Evolutionary conservation across 2,329 filamentous ascomycete genomes (phyloP), one percentile per base, ranked within the genome.

Genomic region (Apiospora sp.): DNA sequence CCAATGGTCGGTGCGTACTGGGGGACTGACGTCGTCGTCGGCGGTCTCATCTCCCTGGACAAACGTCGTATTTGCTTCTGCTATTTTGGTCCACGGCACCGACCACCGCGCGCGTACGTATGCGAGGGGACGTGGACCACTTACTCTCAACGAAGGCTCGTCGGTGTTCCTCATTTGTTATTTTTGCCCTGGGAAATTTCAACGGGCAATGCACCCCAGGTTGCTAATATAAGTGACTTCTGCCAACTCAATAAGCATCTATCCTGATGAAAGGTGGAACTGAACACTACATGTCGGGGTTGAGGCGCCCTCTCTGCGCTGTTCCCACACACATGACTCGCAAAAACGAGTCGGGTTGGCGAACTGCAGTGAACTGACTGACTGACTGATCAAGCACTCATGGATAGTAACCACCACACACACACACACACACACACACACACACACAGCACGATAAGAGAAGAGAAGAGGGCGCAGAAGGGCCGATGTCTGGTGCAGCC

Each of bases 251-350:
- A 61, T 30, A 61, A 34, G 54, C 54, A 61, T 37, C 54, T 61
- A 61, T 61, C 54, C 54, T 61, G 54, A 61, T 61, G 54, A 61
- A 37, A 37, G 37, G 54, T 22, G 54, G 54, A 37, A 30, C 27
- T 30, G 27, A 30, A 30, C 58, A 41, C 34, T 10, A n/a, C 58
- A 64, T 64, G 58, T 22, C 58, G 34, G 19, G 14, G 19, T 41
- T 64, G 58, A 64, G 30, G 41, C n/a, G 58, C 10, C 34, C 16
- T 41, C 30, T 8, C 51, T 34, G 51, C 19, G 13, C 10, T 61
- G 54, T 61, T 61, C 54, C 54, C 30, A 58, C 27, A 61, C 54
- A 37, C 54, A 61, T 61, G 54, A 61, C 54, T 61, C 54, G 54
- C 22, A 37, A 64, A 64, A 30, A 8, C 30, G 7, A 12, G 37